A percentile compares a stretch with the other conserved stretches of the same genome.
Conservation (phyloP, 164 flowering plant species). For the Magnolia kwangsiensis region DNA sequence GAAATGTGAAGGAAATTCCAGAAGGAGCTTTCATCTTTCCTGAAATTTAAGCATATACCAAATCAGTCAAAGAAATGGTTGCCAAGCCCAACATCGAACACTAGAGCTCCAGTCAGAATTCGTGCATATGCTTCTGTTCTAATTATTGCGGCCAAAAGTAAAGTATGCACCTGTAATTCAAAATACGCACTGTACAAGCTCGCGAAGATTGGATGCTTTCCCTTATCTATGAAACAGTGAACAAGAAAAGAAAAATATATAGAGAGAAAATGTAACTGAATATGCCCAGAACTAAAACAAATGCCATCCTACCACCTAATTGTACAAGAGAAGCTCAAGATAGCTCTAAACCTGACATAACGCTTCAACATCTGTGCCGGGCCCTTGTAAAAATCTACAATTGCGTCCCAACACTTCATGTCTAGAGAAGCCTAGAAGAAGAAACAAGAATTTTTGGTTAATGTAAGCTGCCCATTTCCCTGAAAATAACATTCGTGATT, state of each 20-base stretch:
- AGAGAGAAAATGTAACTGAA: neutral
- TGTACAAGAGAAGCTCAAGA: neutral
- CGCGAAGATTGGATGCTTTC: conserved; percentile 48
- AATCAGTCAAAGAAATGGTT: conserved; percentile 4
- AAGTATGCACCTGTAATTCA: conserved; percentile 78
- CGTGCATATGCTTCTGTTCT: neutral
- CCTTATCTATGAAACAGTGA: conserved; percentile 46
- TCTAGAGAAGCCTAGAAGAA: conserved; percentile 60
- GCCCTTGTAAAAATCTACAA: conserved; percentile 68
- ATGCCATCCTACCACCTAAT: neutral
- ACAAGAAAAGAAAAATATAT: conserved; percentile 1
- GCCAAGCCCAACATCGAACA: neutral
- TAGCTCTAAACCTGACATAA: conserved; percentile 37
- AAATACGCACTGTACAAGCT: conserved; percentile 78
- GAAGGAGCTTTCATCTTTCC: conserved; percentile 78
- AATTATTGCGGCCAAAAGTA: neutral
- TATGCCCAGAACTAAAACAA: neutral
- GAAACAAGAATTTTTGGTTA: neutral
- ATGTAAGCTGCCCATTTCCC: neutral
- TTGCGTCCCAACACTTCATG: conserved; percentile 81
- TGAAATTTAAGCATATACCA: conserved; percentile 27
- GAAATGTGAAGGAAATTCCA: conserved; percentile 90
- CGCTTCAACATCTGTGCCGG: conserved; percentile 56
- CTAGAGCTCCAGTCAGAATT: neutral
- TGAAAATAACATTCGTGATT: neutral